A percentile compares a stretch with the other conserved stretches of the same genome.
Conservation (phyloP, 2,329 filamentous ascomycete species). For the Pseudogymnoascus sp. region DNA sequence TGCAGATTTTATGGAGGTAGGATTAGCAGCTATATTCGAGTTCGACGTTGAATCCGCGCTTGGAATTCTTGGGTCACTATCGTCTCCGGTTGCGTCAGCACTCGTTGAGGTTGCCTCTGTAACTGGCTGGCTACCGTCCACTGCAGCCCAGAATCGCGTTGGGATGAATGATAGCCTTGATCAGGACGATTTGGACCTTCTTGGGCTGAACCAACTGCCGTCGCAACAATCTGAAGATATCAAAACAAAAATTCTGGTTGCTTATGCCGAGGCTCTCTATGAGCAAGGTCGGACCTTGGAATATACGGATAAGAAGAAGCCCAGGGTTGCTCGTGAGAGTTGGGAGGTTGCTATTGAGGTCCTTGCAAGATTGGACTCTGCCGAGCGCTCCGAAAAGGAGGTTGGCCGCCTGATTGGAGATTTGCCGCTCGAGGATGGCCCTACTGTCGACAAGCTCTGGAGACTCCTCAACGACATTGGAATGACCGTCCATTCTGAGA, state of each 20-base stretch:
- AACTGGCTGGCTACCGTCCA: constrained; percentile 69
- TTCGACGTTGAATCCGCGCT: constrained; percentile 71
- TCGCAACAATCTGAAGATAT: constrained; percentile 54
- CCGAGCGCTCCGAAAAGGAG: constrained; percentile 59
- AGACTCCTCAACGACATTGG: constrained; percentile 67
- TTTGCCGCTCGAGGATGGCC: constrained; percentile 61
- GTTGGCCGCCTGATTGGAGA: constrained; percentile 64
- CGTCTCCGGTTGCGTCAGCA: constrained; percentile 66
- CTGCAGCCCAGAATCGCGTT: constrained; percentile 43
- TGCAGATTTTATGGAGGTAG: constrained; percentile 68
- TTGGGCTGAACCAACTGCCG: constrained; percentile 49
- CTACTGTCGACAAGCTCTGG: constrained; percentile 74
- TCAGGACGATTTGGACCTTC: constrained; percentile 74
- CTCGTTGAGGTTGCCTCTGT: constrained; percentile 78
- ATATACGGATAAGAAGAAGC: constrained; percentile 21
- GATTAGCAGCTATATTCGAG: constrained; percentile 72
- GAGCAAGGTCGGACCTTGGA: constrained; percentile 35
- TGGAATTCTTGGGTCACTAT: constrained; percentile 68
- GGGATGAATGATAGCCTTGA: constrained; percentile 58
- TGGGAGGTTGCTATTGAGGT: constrained; percentile 87
- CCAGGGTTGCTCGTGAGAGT: constrained; percentile 49
- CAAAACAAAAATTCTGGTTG: constrained; percentile 69
- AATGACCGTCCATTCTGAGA: constrained; percentile 68
- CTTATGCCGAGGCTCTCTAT: constrained; percentile 64
- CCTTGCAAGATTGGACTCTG: constrained; percentile 70